Conservation (phyloP, 352 stramenopile genomes). For the Globisporangium abappressorium region DNA sequence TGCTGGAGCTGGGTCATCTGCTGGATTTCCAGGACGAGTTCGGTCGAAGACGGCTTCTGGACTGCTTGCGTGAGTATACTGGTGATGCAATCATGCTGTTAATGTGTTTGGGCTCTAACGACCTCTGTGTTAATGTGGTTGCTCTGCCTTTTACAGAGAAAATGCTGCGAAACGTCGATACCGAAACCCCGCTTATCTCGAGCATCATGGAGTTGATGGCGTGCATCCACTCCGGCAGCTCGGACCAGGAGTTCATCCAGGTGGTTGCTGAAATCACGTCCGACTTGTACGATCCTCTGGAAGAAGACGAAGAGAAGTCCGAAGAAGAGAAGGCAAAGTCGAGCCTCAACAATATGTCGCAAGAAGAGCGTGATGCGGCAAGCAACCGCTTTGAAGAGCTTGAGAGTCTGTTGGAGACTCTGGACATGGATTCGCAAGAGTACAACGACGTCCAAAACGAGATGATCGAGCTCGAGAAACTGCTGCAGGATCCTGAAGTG, state of each 20-base stretch:
- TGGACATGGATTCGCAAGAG: conserved; percentile 56
- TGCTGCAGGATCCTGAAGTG: conserved; percentile 69
- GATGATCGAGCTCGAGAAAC: conserved; percentile 62
- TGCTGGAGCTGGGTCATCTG: conserved; percentile 57
- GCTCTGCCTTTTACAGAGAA: conserved; percentile 35
- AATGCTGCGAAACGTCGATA: conserved; percentile 49
- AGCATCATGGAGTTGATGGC: conserved; percentile 77
- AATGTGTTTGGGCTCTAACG: not conserved
- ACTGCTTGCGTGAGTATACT: conserved; percentile 47
- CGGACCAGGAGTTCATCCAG: conserved; percentile 76
- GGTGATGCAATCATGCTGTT: not conserved
- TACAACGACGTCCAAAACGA: conserved; percentile 61
- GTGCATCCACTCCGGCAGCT: conserved; percentile 63
- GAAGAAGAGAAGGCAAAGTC: conserved; percentile 22
- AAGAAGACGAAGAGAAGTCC: conserved; percentile 27
- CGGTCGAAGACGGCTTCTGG: conserved; percentile 63
- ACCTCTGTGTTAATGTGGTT: conserved; percentile 5
- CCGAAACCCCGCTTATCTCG: conserved; percentile 56
- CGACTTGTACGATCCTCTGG: conserved; percentile 73
- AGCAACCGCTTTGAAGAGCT: conserved; percentile 65
- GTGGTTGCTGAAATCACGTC: conserved; percentile 74
- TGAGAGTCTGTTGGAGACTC: conserved; percentile 49
- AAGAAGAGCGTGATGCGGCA: conserved; percentile 51
- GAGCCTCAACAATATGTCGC: conserved; percentile 32
- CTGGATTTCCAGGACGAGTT: conserved; percentile 83